A percentile compares a stretch with the other conserved stretches of the same genome.
These are phyloP conservation scores for Sphenostylis stenocarpa DNA, from an alignment of 306 rosid genomes.

Conservation along the genomic window DNA sequence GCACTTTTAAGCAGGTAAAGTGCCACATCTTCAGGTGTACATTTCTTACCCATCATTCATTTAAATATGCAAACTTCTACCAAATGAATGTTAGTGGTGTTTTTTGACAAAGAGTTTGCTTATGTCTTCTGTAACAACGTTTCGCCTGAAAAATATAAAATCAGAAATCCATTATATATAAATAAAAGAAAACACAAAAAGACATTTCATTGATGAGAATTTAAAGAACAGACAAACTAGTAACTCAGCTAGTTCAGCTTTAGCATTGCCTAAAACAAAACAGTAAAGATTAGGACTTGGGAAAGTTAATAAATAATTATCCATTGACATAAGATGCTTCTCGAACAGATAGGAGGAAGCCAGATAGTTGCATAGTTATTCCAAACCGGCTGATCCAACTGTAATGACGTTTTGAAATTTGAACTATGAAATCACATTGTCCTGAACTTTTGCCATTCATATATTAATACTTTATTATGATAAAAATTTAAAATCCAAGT, in stretches of 20 bases:
- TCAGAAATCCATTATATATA: constrained; percentile 21
- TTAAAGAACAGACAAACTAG: neutral
- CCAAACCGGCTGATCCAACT: no score
- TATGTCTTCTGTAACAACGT: constrained; percentile 89
- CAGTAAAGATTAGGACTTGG: neutral
- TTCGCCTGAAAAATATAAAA: constrained; percentile 66
- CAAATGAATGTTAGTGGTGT: constrained; percentile 43
- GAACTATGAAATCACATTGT: no score
- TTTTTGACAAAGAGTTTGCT: constrained; percentile 84
- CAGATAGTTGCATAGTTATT: neutral
- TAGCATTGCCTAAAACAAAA: neutral
- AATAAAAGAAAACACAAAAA: neutral
- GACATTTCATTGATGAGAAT: constrained; percentile 10
- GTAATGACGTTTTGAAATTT: no score
- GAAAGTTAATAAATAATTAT: neutral
- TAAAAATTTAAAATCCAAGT: no score
- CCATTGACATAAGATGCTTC: neutral
- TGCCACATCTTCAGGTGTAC: constrained; percentile 19
- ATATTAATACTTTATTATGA: no score
- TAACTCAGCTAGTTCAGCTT: neutral
- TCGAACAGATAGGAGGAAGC: neutral
- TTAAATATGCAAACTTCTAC: constrained; percentile 22
- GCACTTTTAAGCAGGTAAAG: constrained; percentile 18
- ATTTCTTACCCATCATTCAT: constrained; percentile 26
- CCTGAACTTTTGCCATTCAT: no score